Evolutionary conservation across 495 filamentous ascomycete species (phyloP).

Genomic region (Massariosphaeria phaeospora): DNA sequence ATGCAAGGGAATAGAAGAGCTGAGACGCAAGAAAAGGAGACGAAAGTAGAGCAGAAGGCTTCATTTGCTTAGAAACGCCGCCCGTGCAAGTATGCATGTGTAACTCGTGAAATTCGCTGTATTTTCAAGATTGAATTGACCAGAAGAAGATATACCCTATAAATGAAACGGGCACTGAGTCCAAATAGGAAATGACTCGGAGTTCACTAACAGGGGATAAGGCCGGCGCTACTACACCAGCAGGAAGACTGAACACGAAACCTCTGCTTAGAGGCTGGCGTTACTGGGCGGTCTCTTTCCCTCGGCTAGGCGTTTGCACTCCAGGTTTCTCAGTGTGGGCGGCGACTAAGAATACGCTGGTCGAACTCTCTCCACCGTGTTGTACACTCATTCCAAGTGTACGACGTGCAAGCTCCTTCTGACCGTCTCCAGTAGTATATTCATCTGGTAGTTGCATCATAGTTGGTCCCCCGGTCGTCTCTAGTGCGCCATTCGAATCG

Average conservation of each 20-base stretch:
- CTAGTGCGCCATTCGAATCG: background rate
- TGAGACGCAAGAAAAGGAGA: background rate
- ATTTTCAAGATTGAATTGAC: background rate
- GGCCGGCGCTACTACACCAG: too few species aligned
- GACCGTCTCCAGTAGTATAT: slow-evolving; percentile 17
- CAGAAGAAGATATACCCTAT: background rate
- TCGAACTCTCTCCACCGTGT: slow-evolving; percentile 30
- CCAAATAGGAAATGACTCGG: too few species aligned
- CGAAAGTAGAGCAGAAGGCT: background rate
- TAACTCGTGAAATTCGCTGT: background rate
- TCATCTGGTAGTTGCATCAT: slow-evolving; percentile 17
- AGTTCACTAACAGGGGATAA: too few species aligned
- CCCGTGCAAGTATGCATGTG: slow-evolving; percentile 1
- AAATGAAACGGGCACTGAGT: too few species aligned
- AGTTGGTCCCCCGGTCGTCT: slow-evolving; percentile 10
- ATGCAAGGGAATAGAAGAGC: background rate
- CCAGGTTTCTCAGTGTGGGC: slow-evolving; percentile 78
- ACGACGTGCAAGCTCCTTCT: slow-evolving; percentile 32
- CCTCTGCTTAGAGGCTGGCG: too few species aligned
- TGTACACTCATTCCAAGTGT: slow-evolving; percentile 37
- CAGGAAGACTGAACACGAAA: too few species aligned
- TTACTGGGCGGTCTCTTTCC: slow-evolving; percentile 10
- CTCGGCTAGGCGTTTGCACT: slow-evolving; percentile 69
- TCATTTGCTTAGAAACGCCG: slow-evolving; percentile 1
- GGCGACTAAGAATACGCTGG: slow-evolving; percentile 65